Conservation (phyloP, 768 basidiomycete species). For the Mycena leptocephala region DNA sequence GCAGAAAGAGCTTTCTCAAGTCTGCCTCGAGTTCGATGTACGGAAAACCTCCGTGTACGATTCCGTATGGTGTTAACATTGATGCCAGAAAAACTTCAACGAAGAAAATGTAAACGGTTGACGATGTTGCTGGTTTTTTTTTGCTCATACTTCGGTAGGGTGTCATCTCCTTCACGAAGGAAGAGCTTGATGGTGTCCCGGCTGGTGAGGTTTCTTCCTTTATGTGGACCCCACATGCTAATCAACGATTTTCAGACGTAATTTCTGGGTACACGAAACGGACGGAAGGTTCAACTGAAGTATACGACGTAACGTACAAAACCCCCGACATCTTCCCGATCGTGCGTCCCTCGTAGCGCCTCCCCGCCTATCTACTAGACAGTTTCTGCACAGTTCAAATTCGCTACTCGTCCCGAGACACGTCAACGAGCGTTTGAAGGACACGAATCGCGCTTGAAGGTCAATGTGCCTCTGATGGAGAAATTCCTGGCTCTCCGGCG, state of each 20-base stretch:
- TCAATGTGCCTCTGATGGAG: constrained; percentile 81
- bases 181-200: constrained; percentile 88
- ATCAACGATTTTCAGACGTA: no score
- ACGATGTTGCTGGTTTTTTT: constrained; percentile 49
- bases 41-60: constrained; percentile 39
- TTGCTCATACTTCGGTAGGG: constrained; percentile 57
- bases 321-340: constrained; percentile 88
- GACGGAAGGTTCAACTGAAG: constrained; percentile 68
- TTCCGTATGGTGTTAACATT: constrained; percentile 7
- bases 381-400: constrained; percentile 75
- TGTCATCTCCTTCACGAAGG: constrained; percentile 73
- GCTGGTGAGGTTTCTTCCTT: no score
- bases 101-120: constrained; percentile 71
- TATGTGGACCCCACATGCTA: no score
- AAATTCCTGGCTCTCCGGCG: constrained; percentile 82
- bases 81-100: constrained; percentile 85
- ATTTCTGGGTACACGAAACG: constrained; percentile 84
- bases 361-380: neutral
- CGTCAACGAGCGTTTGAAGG: constrained; percentile 78
- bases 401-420: constrained; percentile 79
- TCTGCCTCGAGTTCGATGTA: constrained; percentile 86
- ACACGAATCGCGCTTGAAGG: constrained; percentile 76
- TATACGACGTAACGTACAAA: constrained; percentile 86
- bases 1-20: constrained; percentile 85
- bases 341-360: constrained; percentile 55